Evolutionary conservation across 495 filamentous ascomycete genomes (phyloP).

Genomic region (Hypoxylon subgilvum): DNA sequence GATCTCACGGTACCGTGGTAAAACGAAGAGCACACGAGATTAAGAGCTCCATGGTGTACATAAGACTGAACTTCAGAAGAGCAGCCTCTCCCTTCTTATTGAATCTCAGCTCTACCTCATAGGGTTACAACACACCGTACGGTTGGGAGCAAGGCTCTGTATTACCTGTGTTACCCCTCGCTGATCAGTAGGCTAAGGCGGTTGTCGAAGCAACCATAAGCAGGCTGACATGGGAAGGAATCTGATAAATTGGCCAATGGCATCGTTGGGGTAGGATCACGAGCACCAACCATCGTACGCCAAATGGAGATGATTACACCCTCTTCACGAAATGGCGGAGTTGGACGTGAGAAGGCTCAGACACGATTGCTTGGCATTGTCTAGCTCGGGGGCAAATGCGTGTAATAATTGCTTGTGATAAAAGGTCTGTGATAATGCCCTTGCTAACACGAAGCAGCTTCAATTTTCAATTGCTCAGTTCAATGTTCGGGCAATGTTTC

Average conservation of each 20-base stretch:
- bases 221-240: constrained; percentile 24
- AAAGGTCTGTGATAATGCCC: too few relatives aligned
- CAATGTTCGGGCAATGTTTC: too few relatives aligned
- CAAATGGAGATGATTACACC: constrained; percentile 31
- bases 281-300: constrained; percentile 20
- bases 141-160: constrained; percentile 19
- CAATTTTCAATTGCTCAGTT: too few relatives aligned
- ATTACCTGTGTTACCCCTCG: constrained; percentile 25
- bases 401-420: constrained; percentile 12
- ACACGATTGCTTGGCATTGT: constrained; percentile 16
- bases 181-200: constrained; percentile 30
- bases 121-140: constrained; percentile 18
- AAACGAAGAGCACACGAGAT: too few relatives aligned
- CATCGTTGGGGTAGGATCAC: constrained; percentile 17
- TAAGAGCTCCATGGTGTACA: not conserved
- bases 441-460: too few relatives aligned
- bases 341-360: constrained; percentile 9
- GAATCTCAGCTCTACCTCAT: constrained; percentile 13
- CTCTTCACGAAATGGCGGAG: not conserved
- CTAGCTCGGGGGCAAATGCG: not conserved
- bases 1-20: too few relatives aligned
- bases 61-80: not conserved
- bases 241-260: constrained; percentile 27
- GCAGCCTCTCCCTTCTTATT: constrained; percentile 7
- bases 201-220: constrained; percentile 36